Evolutionary conservation across 192 early-diverging fungal species (phyloP).

Genomic region (Umbelopsis isabellina): DNA sequence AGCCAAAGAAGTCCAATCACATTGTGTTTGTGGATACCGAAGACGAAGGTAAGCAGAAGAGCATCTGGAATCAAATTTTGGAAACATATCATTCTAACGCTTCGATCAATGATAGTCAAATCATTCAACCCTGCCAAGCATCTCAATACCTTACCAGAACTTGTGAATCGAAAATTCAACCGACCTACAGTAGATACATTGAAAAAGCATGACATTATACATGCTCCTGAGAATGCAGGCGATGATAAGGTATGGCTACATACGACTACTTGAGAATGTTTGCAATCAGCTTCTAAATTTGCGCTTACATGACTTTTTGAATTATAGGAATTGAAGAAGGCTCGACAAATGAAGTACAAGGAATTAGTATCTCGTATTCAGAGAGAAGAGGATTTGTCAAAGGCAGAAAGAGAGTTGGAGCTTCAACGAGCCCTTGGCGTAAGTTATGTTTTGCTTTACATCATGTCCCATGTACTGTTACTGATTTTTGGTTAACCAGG

Average conservation of each 20-base stretch:
- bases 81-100: not conserved
- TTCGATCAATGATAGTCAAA: constrained; percentile 45
- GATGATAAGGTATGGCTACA: constrained; percentile 12
- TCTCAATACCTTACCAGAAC: constrained; percentile 81
- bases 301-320: not conserved
- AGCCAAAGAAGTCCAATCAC: constrained; percentile 57
- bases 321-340: constrained; percentile 52
- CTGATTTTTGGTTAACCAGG: constrained; percentile 34
- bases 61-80: not conserved
- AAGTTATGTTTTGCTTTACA: not conserved
- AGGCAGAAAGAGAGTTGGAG: constrained; percentile 75
- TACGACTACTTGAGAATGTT: not conserved
- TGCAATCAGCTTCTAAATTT: not conserved
- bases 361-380: constrained; percentile 79
- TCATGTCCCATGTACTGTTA: not conserved
- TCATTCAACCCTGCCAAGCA: constrained; percentile 80
- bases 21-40: constrained; percentile 80
- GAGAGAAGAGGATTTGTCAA: constrained; percentile 75
- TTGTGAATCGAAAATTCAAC: constrained; percentile 81
- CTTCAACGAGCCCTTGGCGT: constrained; percentile 79
- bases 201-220: constrained; percentile 42
- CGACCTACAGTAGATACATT: constrained; percentile 68
- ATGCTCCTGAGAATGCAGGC: constrained; percentile 37
- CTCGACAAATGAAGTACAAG: constrained; percentile 52
- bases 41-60: constrained; percentile 50